Percentiles rank a stretch among this genome's conserved stretches.
Conservation (phyloP, 257 asterid genomes). For the Gentiana straminea region DNA sequence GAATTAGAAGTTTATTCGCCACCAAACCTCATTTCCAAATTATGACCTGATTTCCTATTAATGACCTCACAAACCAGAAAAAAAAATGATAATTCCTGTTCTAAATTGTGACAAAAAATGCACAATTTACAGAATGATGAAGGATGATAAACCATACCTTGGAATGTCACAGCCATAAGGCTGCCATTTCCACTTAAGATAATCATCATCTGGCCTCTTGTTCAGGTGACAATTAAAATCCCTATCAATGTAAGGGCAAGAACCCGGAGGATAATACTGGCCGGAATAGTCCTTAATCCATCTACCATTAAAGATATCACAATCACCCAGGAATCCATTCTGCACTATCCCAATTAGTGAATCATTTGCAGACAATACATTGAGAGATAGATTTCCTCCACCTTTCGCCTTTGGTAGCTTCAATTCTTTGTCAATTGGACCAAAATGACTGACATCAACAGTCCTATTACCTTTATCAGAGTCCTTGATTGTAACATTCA, state of each 20-base stretch:
- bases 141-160: constrained; percentile 28
- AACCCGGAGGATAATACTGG: constrained; percentile 76
- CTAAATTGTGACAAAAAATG: no score
- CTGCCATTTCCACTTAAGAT: constrained; percentile 85
- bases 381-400: no score
- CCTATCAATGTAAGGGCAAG: constrained; percentile 75
- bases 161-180: constrained; percentile 85
- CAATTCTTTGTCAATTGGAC: constrained; percentile 8
- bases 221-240: constrained; percentile 82
- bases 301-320: constrained; percentile 74
- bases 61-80: no score
- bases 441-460: constrained; percentile 9
- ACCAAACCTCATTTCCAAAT: background rate
- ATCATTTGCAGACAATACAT: background rate
- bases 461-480: no score
- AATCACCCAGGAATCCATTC: constrained; percentile 31
- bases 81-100: background rate
- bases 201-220: constrained; percentile 64
- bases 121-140: background rate
- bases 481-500: no score
- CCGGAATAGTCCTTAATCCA: constrained; percentile 74
- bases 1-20: no score
- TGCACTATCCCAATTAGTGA: background rate
- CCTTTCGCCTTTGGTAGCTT: constrained; percentile 16
- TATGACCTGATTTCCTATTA: background rate